Evolutionary conservation across 257 asterid genomes (phyloP).

Genomic region (Perilla frutescens): DNA sequence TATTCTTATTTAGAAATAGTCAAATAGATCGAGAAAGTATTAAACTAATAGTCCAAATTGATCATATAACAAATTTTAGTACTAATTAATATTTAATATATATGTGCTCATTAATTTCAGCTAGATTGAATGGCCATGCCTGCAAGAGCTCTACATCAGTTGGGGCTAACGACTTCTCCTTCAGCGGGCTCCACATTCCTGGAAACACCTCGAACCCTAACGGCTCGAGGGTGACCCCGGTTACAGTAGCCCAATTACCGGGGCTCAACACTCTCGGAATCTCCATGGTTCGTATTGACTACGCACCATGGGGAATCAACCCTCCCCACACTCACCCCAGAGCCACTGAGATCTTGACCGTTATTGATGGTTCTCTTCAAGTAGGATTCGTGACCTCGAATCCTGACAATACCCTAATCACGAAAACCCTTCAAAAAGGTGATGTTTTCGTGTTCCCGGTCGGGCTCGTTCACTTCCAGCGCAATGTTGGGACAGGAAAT

Average conservation of each 20-base stretch:
- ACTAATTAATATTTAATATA: not conserved
- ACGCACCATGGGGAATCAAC: constrained; percentile 49
- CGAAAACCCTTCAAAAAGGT: constrained; percentile 37
- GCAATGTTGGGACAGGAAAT: constrained; percentile 36
- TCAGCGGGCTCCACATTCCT: constrained; percentile 40
- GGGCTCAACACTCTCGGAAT: constrained; percentile 42
- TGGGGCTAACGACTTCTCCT: constrained; percentile 43
- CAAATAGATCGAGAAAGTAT: no score
- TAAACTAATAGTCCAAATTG: no score
- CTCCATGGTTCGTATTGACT: constrained; percentile 46
- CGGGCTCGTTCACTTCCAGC: constrained; percentile 47
- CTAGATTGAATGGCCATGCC: constrained; percentile 18
- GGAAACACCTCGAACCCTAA: constrained; percentile 44
- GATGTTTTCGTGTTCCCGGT: constrained; percentile 48
- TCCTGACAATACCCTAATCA: constrained; percentile 36
- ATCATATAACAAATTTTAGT: no score
- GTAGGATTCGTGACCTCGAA: constrained; percentile 46
- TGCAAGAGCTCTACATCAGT: constrained; percentile 28
- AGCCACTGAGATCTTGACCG: constrained; percentile 47
- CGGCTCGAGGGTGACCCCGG: constrained; percentile 38
- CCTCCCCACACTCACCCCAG: constrained; percentile 54
- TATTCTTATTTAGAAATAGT: no score
- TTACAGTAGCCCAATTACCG: constrained; percentile 28
- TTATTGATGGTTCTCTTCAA: constrained; percentile 39
- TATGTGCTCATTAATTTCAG: not conserved